Base-by-base conservation (phyloP, 495 filamentous ascomycete genomes). In the Lophiostoma macrostomum region DNA sequence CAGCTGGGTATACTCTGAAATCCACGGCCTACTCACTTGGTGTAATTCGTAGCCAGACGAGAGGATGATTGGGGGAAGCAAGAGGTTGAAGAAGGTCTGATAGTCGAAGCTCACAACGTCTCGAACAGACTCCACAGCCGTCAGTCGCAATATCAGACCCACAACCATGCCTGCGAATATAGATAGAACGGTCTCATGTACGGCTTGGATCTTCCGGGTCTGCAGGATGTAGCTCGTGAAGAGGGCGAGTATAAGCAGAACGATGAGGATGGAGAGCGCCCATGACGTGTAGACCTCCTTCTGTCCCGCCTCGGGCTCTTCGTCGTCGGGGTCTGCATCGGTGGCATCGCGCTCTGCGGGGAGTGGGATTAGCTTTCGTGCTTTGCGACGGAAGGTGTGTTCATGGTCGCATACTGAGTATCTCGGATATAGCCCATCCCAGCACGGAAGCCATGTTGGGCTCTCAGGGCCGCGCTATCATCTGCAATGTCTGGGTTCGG, bases 111-210 rank as follows among this genome's bases (percentile, higher is more conserved):
- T 93, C 56, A 98, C 87, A 54, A 86, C 80, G 55, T 85, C 84
- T 67, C 88, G 86, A 50, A 98, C 90, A 58, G 83, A 86, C 31
- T 88, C 83, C 56, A 83, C 82, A 44, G 84, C 77, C 37, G 82
- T 85, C 43, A 96, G 70, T 63, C 93, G 81, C 37, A 98, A 82
- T 59, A 96, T 82, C 59, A 98, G 74, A 1, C 93, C 93, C 40
- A 97, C 88, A 47, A 90, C 85, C 93, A 97, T 97, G 46, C 93
- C 91, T 96, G 89, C 94, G 77, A 98, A 96, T 64, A 98, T 98
- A 20, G 91, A 96, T 28, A 98, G 79, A 47, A 97, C 94, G 10
- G 93, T 98, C 72, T 98, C 93, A 70, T 98, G 93, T 20, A 98
- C 86, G 39, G 93, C 93, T 66, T 96, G 91, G 52, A 98, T 90